Evolutionary conservation across 176 grass and related monocot species (phyloP).

Genomic region (Thalia dealbata): DNA sequence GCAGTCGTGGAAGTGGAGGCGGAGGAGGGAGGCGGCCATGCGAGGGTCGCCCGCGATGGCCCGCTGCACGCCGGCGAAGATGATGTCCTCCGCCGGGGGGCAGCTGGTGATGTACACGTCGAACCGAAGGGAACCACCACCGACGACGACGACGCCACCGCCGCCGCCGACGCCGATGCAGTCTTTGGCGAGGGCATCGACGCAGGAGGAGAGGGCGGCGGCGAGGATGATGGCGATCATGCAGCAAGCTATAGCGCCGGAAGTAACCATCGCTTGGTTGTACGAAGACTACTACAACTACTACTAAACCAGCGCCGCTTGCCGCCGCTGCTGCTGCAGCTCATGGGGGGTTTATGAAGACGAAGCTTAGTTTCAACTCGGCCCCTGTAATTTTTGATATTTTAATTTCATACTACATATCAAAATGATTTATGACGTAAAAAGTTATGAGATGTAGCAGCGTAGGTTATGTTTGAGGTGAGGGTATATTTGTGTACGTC

Average conservation of each 20-base stretch:
- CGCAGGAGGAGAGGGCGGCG: neutral
- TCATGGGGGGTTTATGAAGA: no score
- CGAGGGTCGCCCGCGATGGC: conserved; percentile 48
- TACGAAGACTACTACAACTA: no score
- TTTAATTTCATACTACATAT: no score
- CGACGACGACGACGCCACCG: conserved; percentile 5
- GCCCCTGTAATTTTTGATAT: no score
- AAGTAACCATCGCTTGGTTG: conserved; percentile 7
- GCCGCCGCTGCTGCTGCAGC: no score
- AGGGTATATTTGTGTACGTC: no score
- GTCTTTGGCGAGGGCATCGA: conserved; percentile 27
- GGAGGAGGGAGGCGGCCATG: conserved; percentile 84
- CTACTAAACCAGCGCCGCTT: no score
- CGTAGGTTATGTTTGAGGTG: no score
- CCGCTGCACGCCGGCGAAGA: conserved; percentile 47
- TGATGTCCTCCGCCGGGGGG: conserved; percentile 54
- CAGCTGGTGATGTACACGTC: conserved; percentile 37
- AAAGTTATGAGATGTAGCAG: no score
- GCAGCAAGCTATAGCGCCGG: conserved; percentile 1
- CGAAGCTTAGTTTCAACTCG: no score
- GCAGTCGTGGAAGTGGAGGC: conserved; percentile 71
- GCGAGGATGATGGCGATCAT: neutral
- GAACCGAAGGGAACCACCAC: conserved; percentile 22
- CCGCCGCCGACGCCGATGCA: conserved; percentile 37
- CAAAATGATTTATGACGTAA: no score